Percentiles rank a stretch among this genome's conserved stretches.
phyloP scores from a whole-genome alignment of 129 eudicot species.

The Scalesia atractyloides region DNA sequence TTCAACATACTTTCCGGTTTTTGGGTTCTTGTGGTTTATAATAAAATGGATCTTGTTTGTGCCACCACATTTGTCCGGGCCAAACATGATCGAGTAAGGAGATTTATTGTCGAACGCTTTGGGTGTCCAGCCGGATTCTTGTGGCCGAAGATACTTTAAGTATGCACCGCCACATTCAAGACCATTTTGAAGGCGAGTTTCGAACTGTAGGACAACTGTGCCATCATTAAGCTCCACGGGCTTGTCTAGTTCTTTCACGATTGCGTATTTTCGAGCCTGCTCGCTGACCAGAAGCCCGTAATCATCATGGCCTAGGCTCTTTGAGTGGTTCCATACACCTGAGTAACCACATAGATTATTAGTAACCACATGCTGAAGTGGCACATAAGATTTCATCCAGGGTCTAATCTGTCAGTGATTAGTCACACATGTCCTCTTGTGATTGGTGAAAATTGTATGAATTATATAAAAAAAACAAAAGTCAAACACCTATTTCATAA shows the following conservation, averaged over 20 bases:
- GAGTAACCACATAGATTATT: conserved; percentile 15
- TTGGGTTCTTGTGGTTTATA: conserved; percentile 80
- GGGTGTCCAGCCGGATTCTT: conserved; percentile 82
- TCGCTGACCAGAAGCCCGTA: conserved; percentile 91
- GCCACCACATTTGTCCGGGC: conserved; percentile 93
- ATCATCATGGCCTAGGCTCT: conserved; percentile 96
- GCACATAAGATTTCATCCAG: no score
- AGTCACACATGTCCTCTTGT: no score
- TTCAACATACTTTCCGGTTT: conserved; percentile 69
- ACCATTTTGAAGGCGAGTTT: conserved; percentile 81
- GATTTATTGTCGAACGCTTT: conserved; percentile 81
- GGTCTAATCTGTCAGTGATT: no score
- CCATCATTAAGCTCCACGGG: conserved; percentile 62
- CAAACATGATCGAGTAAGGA: conserved; percentile 95
- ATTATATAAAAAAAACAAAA: no score
- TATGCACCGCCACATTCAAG: conserved; percentile 99
- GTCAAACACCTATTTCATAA: no score
- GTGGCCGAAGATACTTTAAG: conserved; percentile 85
- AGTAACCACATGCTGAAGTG: no score
- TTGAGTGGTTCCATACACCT: conserved; percentile 92
- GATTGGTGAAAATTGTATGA: no score
- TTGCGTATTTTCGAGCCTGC: conserved; percentile 84
- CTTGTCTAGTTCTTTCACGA: conserved; percentile 71
- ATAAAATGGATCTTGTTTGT: conserved; percentile 95
- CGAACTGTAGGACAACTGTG: conserved; percentile 78